A percentile compares a stretch with the other conserved stretches of the same genome.
Conservation (phyloP, 352 stramenopile genomes). For the Globisporangium heterothallicum region DNA sequence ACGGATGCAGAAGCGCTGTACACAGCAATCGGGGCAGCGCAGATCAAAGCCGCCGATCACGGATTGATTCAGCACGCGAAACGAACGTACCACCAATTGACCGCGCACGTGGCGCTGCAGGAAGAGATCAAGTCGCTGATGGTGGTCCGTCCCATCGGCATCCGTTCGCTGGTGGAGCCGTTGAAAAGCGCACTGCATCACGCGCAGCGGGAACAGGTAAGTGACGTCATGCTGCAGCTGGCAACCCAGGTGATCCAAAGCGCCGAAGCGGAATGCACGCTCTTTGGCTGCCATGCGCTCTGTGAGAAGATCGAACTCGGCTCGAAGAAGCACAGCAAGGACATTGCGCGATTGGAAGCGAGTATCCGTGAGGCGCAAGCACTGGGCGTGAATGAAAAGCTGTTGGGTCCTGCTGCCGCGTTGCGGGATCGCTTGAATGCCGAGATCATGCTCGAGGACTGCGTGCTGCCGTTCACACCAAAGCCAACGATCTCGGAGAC, state of each 20-base stretch:
- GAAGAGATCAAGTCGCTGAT: conserved; percentile 79
- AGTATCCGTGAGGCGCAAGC: conserved; percentile 48
- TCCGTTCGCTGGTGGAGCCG: conserved; percentile 57
- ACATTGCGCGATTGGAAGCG: conserved; percentile 62
- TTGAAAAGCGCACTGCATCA: conserved; percentile 50
- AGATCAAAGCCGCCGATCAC: conserved; percentile 53
- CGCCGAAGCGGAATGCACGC: conserved; percentile 70
- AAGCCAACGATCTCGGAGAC: conserved; percentile 18
- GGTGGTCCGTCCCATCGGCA: conserved; percentile 59
- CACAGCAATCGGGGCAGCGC: conserved; percentile 59
- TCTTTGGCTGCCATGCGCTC: conserved; percentile 70
- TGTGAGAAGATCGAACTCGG: conserved; percentile 57
- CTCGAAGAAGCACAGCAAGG: conserved; percentile 37
- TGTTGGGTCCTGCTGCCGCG: conserved; percentile 33
- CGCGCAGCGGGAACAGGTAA: conserved; percentile 44
- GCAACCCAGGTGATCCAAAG: conserved; percentile 62
- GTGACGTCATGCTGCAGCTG: conserved; percentile 45
- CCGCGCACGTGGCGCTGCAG: conserved; percentile 63
- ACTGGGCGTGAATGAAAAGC: conserved; percentile 48
- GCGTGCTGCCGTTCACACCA: conserved; percentile 41
- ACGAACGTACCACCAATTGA: conserved; percentile 64
- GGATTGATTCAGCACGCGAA: conserved; percentile 44
- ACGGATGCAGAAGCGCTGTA: conserved; percentile 74
- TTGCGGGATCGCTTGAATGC: conserved; percentile 57
- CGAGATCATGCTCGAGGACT: conserved; percentile 61